Conservation (phyloP, 345 rosid species). For the Euphorbia tirucalli region DNA sequence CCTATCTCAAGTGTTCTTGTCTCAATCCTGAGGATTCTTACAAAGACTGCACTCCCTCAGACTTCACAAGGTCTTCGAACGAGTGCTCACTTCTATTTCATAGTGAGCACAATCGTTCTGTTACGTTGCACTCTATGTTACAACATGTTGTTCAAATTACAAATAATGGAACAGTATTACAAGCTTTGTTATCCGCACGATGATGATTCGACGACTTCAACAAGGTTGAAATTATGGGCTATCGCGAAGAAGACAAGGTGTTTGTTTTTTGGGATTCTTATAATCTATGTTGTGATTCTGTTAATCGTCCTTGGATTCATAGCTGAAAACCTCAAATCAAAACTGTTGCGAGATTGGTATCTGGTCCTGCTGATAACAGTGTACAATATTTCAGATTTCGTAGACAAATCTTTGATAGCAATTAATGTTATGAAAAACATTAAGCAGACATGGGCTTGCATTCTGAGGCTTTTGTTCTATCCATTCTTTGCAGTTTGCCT, state of each 20-base stretch:
- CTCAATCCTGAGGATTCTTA: constrained; percentile 67
- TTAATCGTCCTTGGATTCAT: constrained; percentile 87
- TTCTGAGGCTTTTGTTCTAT: constrained; percentile 64
- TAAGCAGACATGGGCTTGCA: constrained; percentile 62
- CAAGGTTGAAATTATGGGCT: constrained; percentile 40
- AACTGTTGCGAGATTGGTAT: constrained; percentile 67
- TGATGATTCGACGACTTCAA: constrained; percentile 21
- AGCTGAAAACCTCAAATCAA: constrained; percentile 59
- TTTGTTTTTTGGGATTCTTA: constrained; percentile 57
- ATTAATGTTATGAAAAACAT: constrained; percentile 49
- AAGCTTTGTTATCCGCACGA: constrained; percentile 23
- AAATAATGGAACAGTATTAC: constrained; percentile 59
- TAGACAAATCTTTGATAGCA: constrained; percentile 76
- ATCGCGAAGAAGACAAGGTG: constrained; percentile 53
- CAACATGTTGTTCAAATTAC: constrained; percentile 69
- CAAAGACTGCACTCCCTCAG: constrained; percentile 82
- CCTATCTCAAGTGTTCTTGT: constrained; percentile 60
- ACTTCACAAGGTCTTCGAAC: constrained; percentile 62
- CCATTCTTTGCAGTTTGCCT: constrained; percentile 69
- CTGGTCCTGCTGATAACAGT: constrained; percentile 72
- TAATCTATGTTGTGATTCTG: constrained; percentile 68
- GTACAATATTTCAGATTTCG: constrained; percentile 69
- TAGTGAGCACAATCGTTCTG: constrained; percentile 58
- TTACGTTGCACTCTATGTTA: constrained; percentile 56
- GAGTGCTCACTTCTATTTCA: constrained; percentile 76